phyloP scores from a whole-genome alignment of 352 stramenopile species.

The Pythium catenulatum region DNA sequence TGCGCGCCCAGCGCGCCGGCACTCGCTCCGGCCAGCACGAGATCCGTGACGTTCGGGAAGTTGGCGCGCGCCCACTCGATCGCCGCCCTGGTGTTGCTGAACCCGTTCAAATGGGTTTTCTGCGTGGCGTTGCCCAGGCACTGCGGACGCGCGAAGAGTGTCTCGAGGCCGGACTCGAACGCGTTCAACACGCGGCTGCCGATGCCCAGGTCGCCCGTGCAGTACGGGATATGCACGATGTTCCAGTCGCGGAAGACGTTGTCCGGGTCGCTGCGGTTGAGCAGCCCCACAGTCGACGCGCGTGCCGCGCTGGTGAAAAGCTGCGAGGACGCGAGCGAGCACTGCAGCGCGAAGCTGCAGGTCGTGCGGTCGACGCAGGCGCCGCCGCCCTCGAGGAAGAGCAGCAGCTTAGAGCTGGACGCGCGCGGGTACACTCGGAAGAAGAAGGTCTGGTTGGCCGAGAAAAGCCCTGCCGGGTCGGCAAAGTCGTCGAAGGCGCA shows the following conservation, averaged over 20 bases:
- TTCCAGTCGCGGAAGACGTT: constrained; percentile 87
- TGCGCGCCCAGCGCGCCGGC: constrained; percentile 74
- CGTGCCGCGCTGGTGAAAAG: too few relatives aligned
- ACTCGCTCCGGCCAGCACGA: constrained; percentile 43
- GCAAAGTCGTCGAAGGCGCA: constrained; percentile 72
- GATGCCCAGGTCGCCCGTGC: constrained; percentile 82
- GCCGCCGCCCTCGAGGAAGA: constrained; percentile 81
- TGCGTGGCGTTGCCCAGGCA: constrained; percentile 74
- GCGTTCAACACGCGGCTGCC: constrained; percentile 65
- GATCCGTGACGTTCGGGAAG: constrained; percentile 39
- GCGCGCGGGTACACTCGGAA: constrained; percentile 80
- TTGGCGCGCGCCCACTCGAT: constrained; percentile 47
- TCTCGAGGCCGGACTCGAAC: constrained; percentile 39
- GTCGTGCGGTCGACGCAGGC: constrained; percentile 76
- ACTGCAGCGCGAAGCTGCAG: constrained; percentile 79
- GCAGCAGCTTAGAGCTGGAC: constrained; percentile 72
- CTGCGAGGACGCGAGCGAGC: too few relatives aligned
- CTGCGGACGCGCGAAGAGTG: constrained; percentile 67
- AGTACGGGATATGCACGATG: constrained; percentile 84
- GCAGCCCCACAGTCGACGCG: constrained; percentile 66
- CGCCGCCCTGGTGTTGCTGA: constrained; percentile 36
- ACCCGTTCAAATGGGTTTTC: constrained; percentile 52
- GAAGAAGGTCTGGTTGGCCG: constrained; percentile 73
- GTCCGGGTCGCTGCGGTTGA: constrained; percentile 72
- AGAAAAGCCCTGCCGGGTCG: constrained; percentile 48